phyloP scores from a whole-genome alignment of 192 early-diverging fungal species.

The Powellomyces hirtus region DNA sequence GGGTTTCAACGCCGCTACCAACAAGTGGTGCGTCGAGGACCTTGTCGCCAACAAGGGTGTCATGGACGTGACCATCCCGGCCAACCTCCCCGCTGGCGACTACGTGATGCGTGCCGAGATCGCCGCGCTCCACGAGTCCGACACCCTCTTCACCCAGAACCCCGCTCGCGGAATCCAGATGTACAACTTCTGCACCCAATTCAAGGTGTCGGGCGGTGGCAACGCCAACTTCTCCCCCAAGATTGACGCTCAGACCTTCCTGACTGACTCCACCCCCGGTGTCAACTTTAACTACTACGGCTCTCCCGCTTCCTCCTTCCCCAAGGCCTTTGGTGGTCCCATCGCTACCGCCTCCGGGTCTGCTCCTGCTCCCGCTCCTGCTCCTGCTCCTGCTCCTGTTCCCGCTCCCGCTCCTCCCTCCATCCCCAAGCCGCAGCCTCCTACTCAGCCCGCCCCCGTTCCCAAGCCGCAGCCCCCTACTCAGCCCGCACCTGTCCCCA shows the following conservation, averaged over 20 bases:
- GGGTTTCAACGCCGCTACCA: not conserved
- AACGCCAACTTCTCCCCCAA: constrained; percentile 6
- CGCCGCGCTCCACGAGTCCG: constrained; percentile 25
- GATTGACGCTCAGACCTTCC: constrained; percentile 6
- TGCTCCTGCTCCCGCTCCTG: constrained; percentile 3
- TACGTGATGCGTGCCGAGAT: constrained; percentile 30
- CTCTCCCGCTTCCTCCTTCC: not conserved
- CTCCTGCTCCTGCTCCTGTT: not conserved
- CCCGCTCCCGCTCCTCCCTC: constrained; percentile 3
- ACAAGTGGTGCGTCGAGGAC: constrained; percentile 12
- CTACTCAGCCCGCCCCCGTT: not conserved
- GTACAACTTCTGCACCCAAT: constrained; percentile 23
- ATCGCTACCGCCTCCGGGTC: not conserved
- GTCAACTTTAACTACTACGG: constrained; percentile 10
- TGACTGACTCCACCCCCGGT: not conserved
- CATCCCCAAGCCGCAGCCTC: not conserved
- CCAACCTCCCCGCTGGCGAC: constrained; percentile 9
- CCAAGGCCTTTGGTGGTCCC: not conserved
- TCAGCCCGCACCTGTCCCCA: not conserved
- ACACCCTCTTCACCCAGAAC: not conserved
- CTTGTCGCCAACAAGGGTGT: constrained; percentile 31
- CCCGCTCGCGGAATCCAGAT: constrained; percentile 24
- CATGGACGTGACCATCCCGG: constrained; percentile 13
- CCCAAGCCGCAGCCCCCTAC: not conserved
- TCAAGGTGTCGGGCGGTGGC: constrained; percentile 18